Evolutionary conservation across 495 filamentous ascomycete genomes (phyloP), one percentile per base, ranked within the genome.

Genomic region (Lasiosphaeriaceae sp.): DNA sequence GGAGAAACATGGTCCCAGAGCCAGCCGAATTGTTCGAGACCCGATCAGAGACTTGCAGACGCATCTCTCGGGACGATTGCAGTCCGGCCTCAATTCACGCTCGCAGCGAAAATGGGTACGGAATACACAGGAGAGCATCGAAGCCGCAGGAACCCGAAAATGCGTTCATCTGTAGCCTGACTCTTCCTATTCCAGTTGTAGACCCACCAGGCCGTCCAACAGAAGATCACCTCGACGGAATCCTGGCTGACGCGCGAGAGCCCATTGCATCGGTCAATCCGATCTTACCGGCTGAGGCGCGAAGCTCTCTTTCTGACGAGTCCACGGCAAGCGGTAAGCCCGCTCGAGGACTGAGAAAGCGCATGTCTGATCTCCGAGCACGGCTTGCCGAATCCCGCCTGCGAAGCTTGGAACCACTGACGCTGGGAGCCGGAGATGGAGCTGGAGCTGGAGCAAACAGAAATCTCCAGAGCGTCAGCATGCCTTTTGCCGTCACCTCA

Each of bases 291-390:
- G 37, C 19, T 21, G 48, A 62, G 7, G 20, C 51, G n/a, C 49
- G 48, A 8, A 57, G 55, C 21, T 59, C 56, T 3, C 37, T 63
- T 35, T 55, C 62, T 11, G 21, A 41, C 11, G 58, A 53, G 14
- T 47, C 29, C 43, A 34, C 43, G n/a, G 45, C 57, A 8, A 59
- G 63, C 37, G 57, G 47, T 2, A 52, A 55, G 12, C 57, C 57
- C 0, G 43, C 60, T 1, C 57, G 56, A 9, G 52, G 58, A 14
- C 49, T 67, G 51, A 59, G 54, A 20, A 68, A 58, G 39, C 60
- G 60, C 1, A n/a, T 70, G 20, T 65, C 67, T 7, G 54, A 66
- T 20, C 44, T 70, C 1, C 56, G 60, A 3, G 50, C 55, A 4
- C 62, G 58, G 2, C 53, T 65, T 16, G 55, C 39, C 3, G 64